Percentiles rank a stretch among this genome's conserved stretches.
Evolutionary conservation across 805 yeast genomes (phyloP).

Genomic region (Candida gorgasii): DNA sequence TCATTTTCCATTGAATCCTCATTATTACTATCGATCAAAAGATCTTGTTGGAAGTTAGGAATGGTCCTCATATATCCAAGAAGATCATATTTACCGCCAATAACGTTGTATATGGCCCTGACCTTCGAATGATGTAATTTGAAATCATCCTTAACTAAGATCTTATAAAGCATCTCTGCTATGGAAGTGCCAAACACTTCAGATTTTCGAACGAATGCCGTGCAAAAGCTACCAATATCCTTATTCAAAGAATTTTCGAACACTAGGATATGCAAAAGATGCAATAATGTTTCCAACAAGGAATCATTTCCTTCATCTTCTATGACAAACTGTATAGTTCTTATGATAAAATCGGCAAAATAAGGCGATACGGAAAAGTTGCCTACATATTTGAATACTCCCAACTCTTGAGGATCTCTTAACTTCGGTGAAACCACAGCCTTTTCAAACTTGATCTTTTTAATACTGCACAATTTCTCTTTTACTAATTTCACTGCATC

Average conservation of each 20-base stretch:
- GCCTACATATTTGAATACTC: slow-evolving; percentile 45
- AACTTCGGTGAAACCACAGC: slow-evolving; percentile 59
- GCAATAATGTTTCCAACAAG: slow-evolving; percentile 58
- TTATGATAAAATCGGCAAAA: slow-evolving; percentile 56
- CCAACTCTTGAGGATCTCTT: slow-evolving; percentile 29
- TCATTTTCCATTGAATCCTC: slow-evolving; percentile 32
- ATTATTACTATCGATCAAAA: slow-evolving; percentile 20
- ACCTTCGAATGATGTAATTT: slow-evolving; percentile 52
- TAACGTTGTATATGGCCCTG: slow-evolving; percentile 51
- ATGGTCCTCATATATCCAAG: slow-evolving; percentile 20
- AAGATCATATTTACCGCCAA: slow-evolving; percentile 26
- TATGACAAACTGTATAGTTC: slow-evolving; percentile 44
- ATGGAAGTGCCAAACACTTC: slow-evolving; percentile 31
- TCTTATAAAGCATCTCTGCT: slow-evolving; percentile 36
- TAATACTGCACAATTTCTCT: slow-evolving; percentile 42
- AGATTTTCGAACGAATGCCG: slow-evolving; percentile 30
- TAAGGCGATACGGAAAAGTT: slow-evolving; percentile 52
- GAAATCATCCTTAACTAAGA: slow-evolving; percentile 44
- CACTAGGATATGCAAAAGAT: slow-evolving; percentile 64
- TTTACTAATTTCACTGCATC: slow-evolving; percentile 73
- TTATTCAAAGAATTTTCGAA: slow-evolving; percentile 32
- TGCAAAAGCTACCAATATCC: slow-evolving; percentile 32
- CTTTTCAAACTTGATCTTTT: slow-evolving; percentile 40
- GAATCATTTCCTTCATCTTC: slow-evolving; percentile 52
- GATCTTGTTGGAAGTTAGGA: slow-evolving; percentile 24